phyloP scores from a whole-genome alignment of 1,284 basidiomycete genomes.

The Rhizopogon parksii region DNA sequence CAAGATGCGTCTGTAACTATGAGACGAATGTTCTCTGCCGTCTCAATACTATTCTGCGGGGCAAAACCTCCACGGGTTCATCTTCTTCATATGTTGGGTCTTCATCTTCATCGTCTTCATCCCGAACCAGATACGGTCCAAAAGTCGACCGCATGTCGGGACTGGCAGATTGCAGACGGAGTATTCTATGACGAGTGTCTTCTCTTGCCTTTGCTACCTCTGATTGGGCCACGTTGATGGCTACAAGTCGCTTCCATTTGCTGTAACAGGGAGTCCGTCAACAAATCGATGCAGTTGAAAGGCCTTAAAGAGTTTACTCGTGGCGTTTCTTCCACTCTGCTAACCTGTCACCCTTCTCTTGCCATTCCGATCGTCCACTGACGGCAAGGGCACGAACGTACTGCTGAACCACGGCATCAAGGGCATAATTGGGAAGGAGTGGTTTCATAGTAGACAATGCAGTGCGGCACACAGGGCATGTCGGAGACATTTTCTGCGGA shows the following conservation, averaged over 20 bases:
- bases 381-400: constrained; percentile 36
- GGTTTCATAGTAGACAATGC: constrained; percentile 29
- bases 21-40: neutral
- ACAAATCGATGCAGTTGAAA: neutral
- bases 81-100: constrained; percentile 5
- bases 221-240: constrained; percentile 5
- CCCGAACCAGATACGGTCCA: neutral
- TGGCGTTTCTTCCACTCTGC: constrained; percentile 40
- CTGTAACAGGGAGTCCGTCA: constrained; percentile 11
- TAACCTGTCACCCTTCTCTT: constrained; percentile 33
- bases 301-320: constrained; percentile 31
- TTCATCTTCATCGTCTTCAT: constrained; percentile 3
- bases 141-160: neutral
- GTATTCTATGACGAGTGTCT: constrained; percentile 8
- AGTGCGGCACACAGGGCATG: constrained; percentile 45
- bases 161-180: constrained; percentile 1
- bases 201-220: constrained; percentile 17
- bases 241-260: constrained; percentile 20
- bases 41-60: neutral
- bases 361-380: constrained; percentile 40
- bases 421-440: constrained; percentile 45
- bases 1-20: neutral
- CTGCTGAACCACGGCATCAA: constrained; percentile 45
- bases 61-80: neutral
- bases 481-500: constrained; percentile 28